Percentiles rank a stretch among this genome's conserved stretches.
phyloP scores from a whole-genome alignment of 2,329 filamentous ascomycete genomes.

The Arthroderma uncinatum region DNA sequence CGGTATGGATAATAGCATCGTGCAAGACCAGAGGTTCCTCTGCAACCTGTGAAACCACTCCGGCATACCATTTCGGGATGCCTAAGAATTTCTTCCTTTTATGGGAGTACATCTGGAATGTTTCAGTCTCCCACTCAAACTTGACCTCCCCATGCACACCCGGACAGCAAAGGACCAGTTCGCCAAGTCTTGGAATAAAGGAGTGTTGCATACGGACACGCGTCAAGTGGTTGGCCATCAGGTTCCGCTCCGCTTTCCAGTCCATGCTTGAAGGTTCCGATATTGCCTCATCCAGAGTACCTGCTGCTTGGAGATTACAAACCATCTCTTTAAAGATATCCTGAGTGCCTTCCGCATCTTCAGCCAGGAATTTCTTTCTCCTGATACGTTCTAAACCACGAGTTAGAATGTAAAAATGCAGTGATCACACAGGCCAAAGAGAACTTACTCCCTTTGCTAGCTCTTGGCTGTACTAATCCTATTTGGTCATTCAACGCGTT shows the following conservation, averaged over 20 bases:
- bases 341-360: conserved; percentile 44
- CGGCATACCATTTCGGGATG: conserved; percentile 45
- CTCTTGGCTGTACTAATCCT: neutral
- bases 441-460: neutral
- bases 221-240: conserved; percentile 33
- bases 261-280: conserved; percentile 44
- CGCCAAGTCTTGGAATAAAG: conserved; percentile 45
- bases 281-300: conserved; percentile 36
- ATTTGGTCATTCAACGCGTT: neutral
- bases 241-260: conserved; percentile 43
- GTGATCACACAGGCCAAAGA: too few species aligned
- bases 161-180: conserved; percentile 45
- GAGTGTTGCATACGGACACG: conserved; percentile 36
- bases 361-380: conserved; percentile 10
- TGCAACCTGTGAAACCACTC: conserved; percentile 44
- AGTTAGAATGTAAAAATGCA: neutral
- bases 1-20: conserved; percentile 36
- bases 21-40: conserved; percentile 33
- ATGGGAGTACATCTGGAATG: conserved; percentile 27
- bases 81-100: conserved; percentile 25
- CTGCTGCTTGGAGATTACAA: conserved; percentile 36
- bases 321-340: conserved; percentile 44
- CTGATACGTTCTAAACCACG: neutral
- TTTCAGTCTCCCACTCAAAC: conserved; percentile 23
- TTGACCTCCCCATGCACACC: conserved; percentile 26